These are phyloP conservation scores for Alternaria dauci DNA, from an alignment of 2,329 filamentous ascomycete genomes.

Conservation along the genomic window DNA sequence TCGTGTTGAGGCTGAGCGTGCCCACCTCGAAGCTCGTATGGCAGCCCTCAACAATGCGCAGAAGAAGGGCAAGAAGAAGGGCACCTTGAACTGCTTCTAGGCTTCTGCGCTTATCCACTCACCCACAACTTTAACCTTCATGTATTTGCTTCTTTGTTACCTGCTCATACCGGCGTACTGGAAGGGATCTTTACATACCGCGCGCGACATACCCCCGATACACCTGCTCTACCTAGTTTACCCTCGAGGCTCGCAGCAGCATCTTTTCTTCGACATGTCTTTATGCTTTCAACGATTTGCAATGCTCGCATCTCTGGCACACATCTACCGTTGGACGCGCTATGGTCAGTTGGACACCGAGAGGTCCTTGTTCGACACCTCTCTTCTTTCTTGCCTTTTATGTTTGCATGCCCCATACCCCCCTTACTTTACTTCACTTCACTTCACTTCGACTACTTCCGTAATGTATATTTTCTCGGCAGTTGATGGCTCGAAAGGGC, in stretches of 20 bases:
- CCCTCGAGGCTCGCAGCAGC: slow-evolving; percentile 8
- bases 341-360: slow-evolving; percentile 14
- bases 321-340: slow-evolving; percentile 17
- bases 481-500: slow-evolving; percentile 4
- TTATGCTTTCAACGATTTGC: slow-evolving; percentile 36
- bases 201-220: slow-evolving; percentile 35
- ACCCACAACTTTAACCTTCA: slow-evolving; percentile 19
- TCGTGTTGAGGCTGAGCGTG: slow-evolving; percentile 86
- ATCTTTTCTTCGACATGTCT: slow-evolving; percentile 30
- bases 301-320: slow-evolving; percentile 27
- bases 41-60: slow-evolving; percentile 79
- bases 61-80: slow-evolving; percentile 94
- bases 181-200: slow-evolving; percentile 39
- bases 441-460: slow-evolving; percentile 4
- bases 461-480: slow-evolving; percentile 23
- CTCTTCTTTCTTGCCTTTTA: slow-evolving; percentile 10
- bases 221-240: slow-evolving; percentile 15
- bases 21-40: slow-evolving; percentile 89
- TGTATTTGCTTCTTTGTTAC: slow-evolving; percentile 33
- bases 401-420: slow-evolving; percentile 23
- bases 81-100: slow-evolving; percentile 96
- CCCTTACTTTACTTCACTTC: slow-evolving; percentile 1
- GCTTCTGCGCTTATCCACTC: slow-evolving; percentile 11
- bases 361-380: slow-evolving; percentile 11
- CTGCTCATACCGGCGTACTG: slow-evolving; percentile 33